Base-by-base conservation (phyloP, 352 stramenopile species). In the Phytopythium kandeliae region DNA sequence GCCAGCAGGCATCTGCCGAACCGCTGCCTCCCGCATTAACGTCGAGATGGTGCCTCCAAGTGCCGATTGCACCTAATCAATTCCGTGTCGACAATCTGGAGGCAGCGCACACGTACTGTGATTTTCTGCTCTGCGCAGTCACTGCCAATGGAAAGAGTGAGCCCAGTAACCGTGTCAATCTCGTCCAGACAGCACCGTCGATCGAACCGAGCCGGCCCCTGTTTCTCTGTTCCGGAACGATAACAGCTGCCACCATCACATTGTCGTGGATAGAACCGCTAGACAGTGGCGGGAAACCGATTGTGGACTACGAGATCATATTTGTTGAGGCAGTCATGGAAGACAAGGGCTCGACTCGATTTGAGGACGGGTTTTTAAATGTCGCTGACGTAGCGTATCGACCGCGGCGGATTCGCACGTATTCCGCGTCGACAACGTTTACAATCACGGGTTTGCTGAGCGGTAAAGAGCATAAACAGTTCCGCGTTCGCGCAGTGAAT, bases 281-380 rank as follows among this genome's bases (percentile, higher is more conserved):
- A 12, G 78, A 89, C 47, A 60, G 73, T 31, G 78, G 78, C 15
- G 82, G 82, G 0, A 66, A 65, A 16, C 53, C 63, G 1, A 71
- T 92, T 35, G 56, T 79, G 22, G 78, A 87, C 40, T 90, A 89
- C 21, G 75, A 90, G 35, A 66, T 89, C 11, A 57, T 69, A 4
- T 90, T 89, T 43, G 57, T 62, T 1, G 76, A 88, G 53, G 75
- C 74, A 5, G 48, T 85, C 3, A 80, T 89, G 53, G 65, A 78
- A 34, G 73, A 87, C 13, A 74, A 77, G 16, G 42, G 54, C 10
- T 48, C 54, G 2, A 41, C 59, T 25, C 38, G 53, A 22, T 44
- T 33, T 17, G 55, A 51, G 2, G 54, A 69, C 37, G 49, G 45
- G 4, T 76, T 73, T 37, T 58, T 89, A 4, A 58, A 89, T 37